Base-by-base conservation (phyloP, 345 rosid genomes). In the Linum tenue region DNA sequence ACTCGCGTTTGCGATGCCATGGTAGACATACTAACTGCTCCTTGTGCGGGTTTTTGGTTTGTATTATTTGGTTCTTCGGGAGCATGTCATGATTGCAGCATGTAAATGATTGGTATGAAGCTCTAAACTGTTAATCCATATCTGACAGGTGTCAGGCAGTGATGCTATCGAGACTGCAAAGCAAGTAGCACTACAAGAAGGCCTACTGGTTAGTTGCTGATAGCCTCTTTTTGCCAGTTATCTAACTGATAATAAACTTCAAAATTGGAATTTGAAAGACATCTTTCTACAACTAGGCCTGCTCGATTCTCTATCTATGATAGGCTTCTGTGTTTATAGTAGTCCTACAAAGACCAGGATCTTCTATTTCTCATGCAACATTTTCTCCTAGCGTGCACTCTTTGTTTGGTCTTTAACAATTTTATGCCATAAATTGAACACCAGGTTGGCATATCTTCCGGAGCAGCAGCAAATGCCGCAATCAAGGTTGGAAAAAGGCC, bases 371-470 rank as follows among this genome's bases (percentile, higher is more conserved):
- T 36, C 5, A 17, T 15, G 31, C 31, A 22, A 22, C 39, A 5
- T 40, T 39, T 37, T 14, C 3, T 14, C 6, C 15, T 50, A 16
- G 8, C 11, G 39, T 64, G 22, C 3, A 10, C 43, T 12, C 53
- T 17, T 56, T 15, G 39, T 39, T 60, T 62, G 22, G 42, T 79
- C 66, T 58, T 38, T 58, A 12, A 41, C 1, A 5, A 8, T 48
- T 48, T 48, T 15, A 9, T 48, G 15, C 53, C 2, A 48, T 48
- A 41, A 12, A 63, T 41, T 58, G 44, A 43, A 63, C 48, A n/a
- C 66, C 86, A 92, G 97, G 98, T 92, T 4, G 98, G 98, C 67
- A 90, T 92, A 77, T 90, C 98, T 64, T 92, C 98, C 63, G 98
- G 98, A 61, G 98, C 98, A 0, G 98, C 98, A 3, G 96, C 98